phyloP scores from a whole-genome alignment of 495 filamentous ascomycete genomes.

The Bacidia gigantensis region DNA sequence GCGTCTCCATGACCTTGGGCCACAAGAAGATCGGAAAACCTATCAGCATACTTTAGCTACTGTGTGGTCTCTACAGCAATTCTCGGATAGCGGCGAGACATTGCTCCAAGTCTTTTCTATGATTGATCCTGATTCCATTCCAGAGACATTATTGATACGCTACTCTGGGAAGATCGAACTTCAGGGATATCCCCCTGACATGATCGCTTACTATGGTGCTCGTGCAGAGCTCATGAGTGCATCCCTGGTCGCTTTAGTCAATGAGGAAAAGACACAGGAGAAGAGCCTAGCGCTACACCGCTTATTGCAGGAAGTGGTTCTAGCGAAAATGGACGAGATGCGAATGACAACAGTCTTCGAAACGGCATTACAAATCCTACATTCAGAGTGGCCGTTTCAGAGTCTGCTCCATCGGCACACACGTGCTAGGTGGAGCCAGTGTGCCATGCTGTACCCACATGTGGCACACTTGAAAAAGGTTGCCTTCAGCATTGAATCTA shows the following conservation, averaged over 20 bases:
- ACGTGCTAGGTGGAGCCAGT: too few relatives aligned
- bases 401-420: too few relatives aligned
- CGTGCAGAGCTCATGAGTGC: constrained; percentile 12
- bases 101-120: constrained; percentile 19
- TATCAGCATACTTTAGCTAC: constrained; percentile 24
- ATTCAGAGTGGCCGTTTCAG: too few relatives aligned
- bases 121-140: constrained; percentile 25
- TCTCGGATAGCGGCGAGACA: constrained; percentile 20
- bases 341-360: too few relatives aligned
- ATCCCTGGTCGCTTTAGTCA: constrained; percentile 19
- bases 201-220: constrained; percentile 7
- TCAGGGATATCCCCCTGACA: constrained; percentile 2
- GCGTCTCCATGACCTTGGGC: constrained; percentile 4
- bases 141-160: constrained; percentile 19
- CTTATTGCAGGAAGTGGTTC: constrained; percentile 22
- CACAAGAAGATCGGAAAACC: constrained; percentile 9
- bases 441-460: too few relatives aligned
- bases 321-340: constrained; percentile 15
- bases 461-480: too few relatives aligned
- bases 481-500: too few relatives aligned
- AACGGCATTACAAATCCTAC: too few relatives aligned
- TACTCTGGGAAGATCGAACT: constrained; percentile 1
- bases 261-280: constrained; percentile 5
- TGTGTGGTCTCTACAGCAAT: constrained; percentile 27
- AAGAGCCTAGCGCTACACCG: constrained; percentile 22